phyloP scores from a whole-genome alignment of 1,284 basidiomycete species.

The Trichosporon ovoides region DNA sequence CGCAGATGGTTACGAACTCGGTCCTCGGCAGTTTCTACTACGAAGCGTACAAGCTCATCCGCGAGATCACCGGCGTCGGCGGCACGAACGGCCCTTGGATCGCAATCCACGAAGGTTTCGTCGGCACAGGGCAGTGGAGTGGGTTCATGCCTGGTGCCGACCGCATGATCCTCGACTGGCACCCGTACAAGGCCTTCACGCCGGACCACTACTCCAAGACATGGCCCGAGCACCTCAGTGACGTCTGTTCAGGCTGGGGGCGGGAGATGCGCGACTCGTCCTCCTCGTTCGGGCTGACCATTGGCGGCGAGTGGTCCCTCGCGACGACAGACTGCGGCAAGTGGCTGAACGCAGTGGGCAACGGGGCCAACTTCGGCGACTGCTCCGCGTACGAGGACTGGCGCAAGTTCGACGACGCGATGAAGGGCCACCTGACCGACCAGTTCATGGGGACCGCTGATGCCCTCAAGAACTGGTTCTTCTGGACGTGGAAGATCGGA shows the following conservation, averaged over 20 bases:
- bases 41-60: constrained; percentile 71
- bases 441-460: constrained; percentile 58
- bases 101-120: constrained; percentile 73
- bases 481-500: constrained; percentile 94
- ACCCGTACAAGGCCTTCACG: constrained; percentile 45
- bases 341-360: constrained; percentile 57
- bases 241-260: constrained; percentile 43
- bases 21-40: constrained; percentile 51
- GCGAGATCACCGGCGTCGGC: constrained; percentile 70
- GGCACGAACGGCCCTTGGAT: constrained; percentile 74
- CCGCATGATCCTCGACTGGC: constrained; percentile 53
- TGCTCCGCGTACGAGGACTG: constrained; percentile 36
- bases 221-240: constrained; percentile 14
- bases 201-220: constrained; percentile 34
- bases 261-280: constrained; percentile 55
- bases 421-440: constrained; percentile 27
- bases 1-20: constrained; percentile 24
- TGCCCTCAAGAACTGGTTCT: constrained; percentile 83
- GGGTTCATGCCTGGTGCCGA: constrained; percentile 65
- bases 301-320: constrained; percentile 65
- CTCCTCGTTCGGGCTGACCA: constrained; percentile 65
- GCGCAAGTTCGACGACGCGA: constrained; percentile 29
- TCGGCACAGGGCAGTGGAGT: constrained; percentile 60
- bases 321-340: constrained; percentile 58
- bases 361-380: constrained; percentile 22